phyloP scores from a whole-genome alignment of 192 early-diverging fungal genomes.

The Umbelopsis ramanniana region DNA sequence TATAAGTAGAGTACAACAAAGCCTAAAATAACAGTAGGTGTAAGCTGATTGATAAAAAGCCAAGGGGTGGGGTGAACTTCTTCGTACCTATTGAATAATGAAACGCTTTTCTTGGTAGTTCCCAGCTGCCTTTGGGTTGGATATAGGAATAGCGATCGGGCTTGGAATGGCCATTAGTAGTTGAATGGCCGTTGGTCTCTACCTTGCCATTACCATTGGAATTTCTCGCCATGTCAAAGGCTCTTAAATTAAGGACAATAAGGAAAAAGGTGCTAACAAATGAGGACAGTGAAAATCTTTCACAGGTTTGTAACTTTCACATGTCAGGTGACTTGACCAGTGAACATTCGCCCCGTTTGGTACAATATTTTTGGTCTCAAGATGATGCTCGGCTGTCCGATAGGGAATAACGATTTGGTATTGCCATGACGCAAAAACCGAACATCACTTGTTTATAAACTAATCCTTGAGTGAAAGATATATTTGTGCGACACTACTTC shows the following conservation, averaged over 20 bases:
- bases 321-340: slow-evolving; percentile 12
- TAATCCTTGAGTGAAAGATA: too few species aligned
- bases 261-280: neutral
- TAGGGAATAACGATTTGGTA: too few species aligned
- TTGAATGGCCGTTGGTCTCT: neutral
- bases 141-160: slow-evolving; percentile 27
- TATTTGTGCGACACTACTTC: too few species aligned
- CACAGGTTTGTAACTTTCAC: neutral
- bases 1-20: slow-evolving; percentile 43
- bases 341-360: neutral
- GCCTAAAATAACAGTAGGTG: slow-evolving; percentile 34
- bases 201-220: neutral
- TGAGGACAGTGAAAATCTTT: neutral
- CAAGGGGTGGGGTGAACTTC: neutral
- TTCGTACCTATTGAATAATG: slow-evolving; percentile 50
- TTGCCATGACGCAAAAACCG: too few species aligned
- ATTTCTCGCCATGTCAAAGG: neutral
- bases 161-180: neutral
- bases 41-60: neutral
- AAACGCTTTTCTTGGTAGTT: slow-evolving; percentile 47
- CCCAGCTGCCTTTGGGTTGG: slow-evolving; percentile 42
- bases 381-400: too few species aligned
- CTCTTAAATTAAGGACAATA: neutral
- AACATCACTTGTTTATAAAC: too few species aligned
- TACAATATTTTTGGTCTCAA: too few species aligned